Conservation (phyloP, 2,329 filamentous ascomycete genomes). For the Chrysoporthe cubensis region DNA sequence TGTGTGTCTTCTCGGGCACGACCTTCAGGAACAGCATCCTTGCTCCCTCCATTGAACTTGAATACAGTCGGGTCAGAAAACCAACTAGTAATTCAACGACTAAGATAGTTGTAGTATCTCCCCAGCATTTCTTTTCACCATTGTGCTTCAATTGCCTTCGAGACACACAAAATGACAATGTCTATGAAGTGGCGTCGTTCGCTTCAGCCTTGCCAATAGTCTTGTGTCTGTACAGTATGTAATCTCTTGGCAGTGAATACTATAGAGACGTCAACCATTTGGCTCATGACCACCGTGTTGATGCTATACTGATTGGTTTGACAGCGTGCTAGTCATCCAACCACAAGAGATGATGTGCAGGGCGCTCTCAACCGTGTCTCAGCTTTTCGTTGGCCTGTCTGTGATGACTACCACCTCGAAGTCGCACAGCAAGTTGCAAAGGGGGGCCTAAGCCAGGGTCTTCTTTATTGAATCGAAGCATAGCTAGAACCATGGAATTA, state of each 20-base stretch:
- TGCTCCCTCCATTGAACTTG: no score
- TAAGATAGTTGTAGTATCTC: no score
- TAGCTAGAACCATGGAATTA: slow-evolving; percentile 1
- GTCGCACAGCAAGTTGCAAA: not conserved
- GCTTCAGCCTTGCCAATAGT: not conserved
- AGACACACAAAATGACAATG: not conserved
- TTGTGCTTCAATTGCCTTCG: no score
- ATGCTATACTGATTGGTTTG: not conserved
- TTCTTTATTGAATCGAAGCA: not conserved
- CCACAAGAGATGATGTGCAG: not conserved
- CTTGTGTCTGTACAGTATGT: not conserved
- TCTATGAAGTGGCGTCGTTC: not conserved
- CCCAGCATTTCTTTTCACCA: no score
- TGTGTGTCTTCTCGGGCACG: no score
- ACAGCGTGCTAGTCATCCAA: not conserved
- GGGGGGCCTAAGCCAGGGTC: not conserved
- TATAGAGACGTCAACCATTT: no score
- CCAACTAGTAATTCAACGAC: no score
- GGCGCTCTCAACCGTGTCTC: not conserved
- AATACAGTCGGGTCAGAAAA: no score
- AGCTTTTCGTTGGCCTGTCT: not conserved
- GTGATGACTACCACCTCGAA: not conserved
- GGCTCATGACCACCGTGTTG: no score
- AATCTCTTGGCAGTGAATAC: no score
- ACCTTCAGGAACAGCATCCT: no score